These are phyloP conservation scores for Claviceps humidiphila DNA, from an alignment of 2,329 filamentous ascomycete species.

Conservation along the genomic window DNA sequence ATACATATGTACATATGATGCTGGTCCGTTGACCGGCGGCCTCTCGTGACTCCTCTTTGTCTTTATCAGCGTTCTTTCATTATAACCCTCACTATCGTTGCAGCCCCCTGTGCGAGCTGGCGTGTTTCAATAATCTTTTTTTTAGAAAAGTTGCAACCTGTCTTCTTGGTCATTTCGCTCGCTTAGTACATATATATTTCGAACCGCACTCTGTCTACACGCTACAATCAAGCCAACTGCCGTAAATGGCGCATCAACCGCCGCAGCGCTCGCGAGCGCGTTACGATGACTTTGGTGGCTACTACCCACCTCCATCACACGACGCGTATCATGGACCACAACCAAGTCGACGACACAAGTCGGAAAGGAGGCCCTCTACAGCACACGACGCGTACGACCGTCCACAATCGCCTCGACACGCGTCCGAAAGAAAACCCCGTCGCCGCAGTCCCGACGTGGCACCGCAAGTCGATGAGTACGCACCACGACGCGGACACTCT, in stretches of 20 bases:
- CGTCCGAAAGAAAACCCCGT: constrained; percentile 12
- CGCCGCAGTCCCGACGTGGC: constrained; percentile 7
- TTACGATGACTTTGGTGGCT: constrained; percentile 16
- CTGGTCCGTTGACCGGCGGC: no score
- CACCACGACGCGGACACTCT: constrained; percentile 5
- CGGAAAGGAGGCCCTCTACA: constrained; percentile 9
- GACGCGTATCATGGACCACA: not conserved
- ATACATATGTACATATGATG: no score
- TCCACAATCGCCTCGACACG: constrained; percentile 11
- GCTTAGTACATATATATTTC: not conserved
- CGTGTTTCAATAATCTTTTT: no score
- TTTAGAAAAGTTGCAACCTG: not conserved
- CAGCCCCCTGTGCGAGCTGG: no score
- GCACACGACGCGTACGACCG: not conserved
- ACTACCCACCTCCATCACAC: constrained; percentile 5
- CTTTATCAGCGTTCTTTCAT: no score
- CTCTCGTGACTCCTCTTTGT: no score
- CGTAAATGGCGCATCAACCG: constrained; percentile 8
- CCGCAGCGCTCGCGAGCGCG: constrained; percentile 12
- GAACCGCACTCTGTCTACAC: not conserved
- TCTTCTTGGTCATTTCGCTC: not conserved
- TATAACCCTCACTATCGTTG: no score
- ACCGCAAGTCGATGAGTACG: constrained; percentile 5
- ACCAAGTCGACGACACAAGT: constrained; percentile 13
- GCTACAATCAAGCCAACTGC: not conserved